Conservation (phyloP, 768 basidiomycete genomes). For the Suillus weaverae region DNA sequence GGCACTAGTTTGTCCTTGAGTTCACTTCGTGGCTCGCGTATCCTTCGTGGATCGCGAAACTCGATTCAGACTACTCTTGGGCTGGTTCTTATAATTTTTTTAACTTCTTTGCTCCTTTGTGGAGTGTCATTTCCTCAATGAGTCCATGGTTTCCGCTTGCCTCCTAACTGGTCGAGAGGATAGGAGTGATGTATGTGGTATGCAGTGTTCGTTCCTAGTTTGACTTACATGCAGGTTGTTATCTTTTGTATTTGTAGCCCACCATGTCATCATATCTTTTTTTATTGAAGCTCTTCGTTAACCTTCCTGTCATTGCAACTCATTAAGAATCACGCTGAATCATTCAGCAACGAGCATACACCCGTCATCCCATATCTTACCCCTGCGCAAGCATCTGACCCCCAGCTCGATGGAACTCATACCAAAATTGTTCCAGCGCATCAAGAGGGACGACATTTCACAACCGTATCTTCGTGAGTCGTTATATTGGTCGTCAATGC, state of each 20-base stretch:
- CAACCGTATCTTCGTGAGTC: conserved; percentile 71
- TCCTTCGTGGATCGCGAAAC: conserved; percentile 13
- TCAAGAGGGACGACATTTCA: conserved; percentile 67
- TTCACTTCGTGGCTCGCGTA: conserved; percentile 18
- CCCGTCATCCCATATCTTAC: conserved; percentile 45
- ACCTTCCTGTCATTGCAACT: too few species aligned
- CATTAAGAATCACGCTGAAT: neutral
- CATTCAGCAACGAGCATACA: conserved; percentile 36
- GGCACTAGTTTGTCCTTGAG: conserved; percentile 8
- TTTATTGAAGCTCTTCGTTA: neutral
- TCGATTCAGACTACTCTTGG: conserved; percentile 19
- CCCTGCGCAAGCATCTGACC: conserved; percentile 44
- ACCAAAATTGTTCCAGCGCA: conserved; percentile 59
- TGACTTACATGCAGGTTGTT: neutral
- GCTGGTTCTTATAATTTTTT: conserved; percentile 14
- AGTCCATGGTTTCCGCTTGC: too few species aligned
- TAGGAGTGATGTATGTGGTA: neutral
- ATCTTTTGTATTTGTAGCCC: neutral
- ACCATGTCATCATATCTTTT: neutral
- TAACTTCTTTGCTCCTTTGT: conserved; percentile 8
- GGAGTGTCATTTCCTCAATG: conserved; percentile 1
- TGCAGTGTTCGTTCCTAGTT: neutral
- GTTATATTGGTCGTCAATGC: conserved; percentile 14
- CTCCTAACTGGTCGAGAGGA: too few species aligned
- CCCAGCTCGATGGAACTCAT: conserved; percentile 41